These are phyloP conservation scores for Galeopsis tetrahit DNA, from an alignment of 257 asterid species.

Conservation along the genomic window DNA sequence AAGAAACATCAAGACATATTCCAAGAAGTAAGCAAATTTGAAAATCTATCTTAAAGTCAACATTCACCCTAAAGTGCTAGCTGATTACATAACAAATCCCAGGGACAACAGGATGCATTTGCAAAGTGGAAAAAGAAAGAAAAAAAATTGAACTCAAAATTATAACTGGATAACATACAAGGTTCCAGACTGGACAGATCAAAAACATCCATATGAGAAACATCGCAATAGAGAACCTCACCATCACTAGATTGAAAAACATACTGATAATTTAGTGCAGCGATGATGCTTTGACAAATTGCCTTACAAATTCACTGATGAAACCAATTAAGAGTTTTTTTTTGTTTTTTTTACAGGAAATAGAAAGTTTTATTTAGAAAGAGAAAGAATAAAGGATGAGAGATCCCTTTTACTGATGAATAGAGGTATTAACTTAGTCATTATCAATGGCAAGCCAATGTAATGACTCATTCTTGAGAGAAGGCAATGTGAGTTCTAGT, in stretches of 20 bases:
- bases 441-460: slow-evolving; percentile 25
- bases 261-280: neutral
- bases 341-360: too few species aligned
- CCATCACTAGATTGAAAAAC: slow-evolving; percentile 23
- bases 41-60: slow-evolving; percentile 14
- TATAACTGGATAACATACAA: slow-evolving; percentile 14
- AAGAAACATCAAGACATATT: neutral
- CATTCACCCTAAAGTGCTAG: slow-evolving; percentile 15
- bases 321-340: slow-evolving; percentile 7
- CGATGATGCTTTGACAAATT: slow-evolving; percentile 21
- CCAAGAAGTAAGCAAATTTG: slow-evolving; percentile 11
- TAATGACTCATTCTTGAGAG: slow-evolving; percentile 18
- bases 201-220: neutral
- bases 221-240: slow-evolving; percentile 13
- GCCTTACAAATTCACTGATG: slow-evolving; percentile 18
- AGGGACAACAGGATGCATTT: slow-evolving; percentile 15
- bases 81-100: slow-evolving; percentile 20
- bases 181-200: neutral
- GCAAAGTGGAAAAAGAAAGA: slow-evolving; percentile 23
- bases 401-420: slow-evolving; percentile 1
- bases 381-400: neutral
- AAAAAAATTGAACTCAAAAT: neutral
- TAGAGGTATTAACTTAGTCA: slow-evolving; percentile 16
- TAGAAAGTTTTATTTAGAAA: neutral
- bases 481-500: slow-evolving; percentile 15